Percentiles rank a stretch among this genome's conserved stretches.
Evolutionary conservation across 164 flowering plant genomes (phyloP).

Genomic region (Macadamia integrifolia): DNA sequence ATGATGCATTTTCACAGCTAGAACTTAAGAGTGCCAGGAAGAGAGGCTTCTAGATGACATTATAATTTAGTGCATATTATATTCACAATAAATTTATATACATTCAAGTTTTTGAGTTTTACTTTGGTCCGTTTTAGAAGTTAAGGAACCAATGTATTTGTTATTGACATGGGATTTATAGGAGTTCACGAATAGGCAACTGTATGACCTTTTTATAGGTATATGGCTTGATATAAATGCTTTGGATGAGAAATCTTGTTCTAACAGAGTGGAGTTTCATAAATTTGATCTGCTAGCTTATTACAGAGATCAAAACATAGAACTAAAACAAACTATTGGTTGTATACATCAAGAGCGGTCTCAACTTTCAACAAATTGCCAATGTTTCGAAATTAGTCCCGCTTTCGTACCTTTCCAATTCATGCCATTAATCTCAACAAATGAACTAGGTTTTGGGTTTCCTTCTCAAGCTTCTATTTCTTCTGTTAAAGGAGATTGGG

Average conservation of each 20-base stretch:
- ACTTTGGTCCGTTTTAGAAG: not conserved
- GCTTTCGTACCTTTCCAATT: too few species aligned
- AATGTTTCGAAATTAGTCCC: too few species aligned
- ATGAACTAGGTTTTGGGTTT: too few species aligned
- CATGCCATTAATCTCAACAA: too few species aligned
- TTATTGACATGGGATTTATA: not conserved
- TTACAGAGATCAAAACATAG: conserved; percentile 67
- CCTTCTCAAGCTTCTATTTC: too few species aligned
- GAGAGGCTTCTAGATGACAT: too few species aligned
- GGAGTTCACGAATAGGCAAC: not conserved
- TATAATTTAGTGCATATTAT: not conserved
- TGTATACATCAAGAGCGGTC: conserved; percentile 92
- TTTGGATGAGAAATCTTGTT: conserved; percentile 80
- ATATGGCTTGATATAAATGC: conserved; percentile 97
- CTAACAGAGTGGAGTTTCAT: conserved; percentile 93
- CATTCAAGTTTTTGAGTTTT: not conserved
- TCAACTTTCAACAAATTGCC: not conserved
- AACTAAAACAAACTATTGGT: conserved; percentile 90
- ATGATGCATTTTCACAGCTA: too few species aligned
- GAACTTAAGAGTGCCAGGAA: too few species aligned
- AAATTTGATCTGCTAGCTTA: conserved; percentile 92
- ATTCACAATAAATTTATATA: too few species aligned
- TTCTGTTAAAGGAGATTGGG: too few species aligned
- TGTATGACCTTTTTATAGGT: conserved; percentile 47
- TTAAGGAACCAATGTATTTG: not conserved